Base-by-base conservation (phyloP, 805 yeast species). In the Wickerhamia fluorescens region DNA sequence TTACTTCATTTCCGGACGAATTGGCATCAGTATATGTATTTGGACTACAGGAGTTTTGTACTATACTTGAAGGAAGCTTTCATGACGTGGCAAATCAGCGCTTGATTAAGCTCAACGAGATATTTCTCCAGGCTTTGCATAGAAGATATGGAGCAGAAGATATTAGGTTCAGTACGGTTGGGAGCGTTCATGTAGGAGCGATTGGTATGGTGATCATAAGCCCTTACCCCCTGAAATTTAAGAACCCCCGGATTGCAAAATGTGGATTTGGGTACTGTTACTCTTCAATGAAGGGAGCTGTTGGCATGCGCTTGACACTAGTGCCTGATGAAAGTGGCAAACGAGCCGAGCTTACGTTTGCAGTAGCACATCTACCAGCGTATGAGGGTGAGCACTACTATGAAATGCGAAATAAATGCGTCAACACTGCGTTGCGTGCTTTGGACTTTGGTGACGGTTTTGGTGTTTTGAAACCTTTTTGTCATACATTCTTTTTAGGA, bases 261-360 rank as follows among this genome's bases (percentile, higher is more conserved):
- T 58, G 57, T 12, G 66, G 72, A 11, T 61, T 76, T 36, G 95
- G 96, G 2, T 47, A 60, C 31, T 61, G 67, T 6, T 59, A 65
- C 34, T 74, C 89, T 1, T 72, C 77, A 30, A 49, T 83, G 43
- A 88, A 88, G 50, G 95, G 95, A 1, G 88, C 76, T 0, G 76
- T 71, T 2, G 84, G 79, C 0, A 28, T 79, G 2, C 56, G 88
- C 24, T 42, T 82, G n/a, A 38, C 37, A 1, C 61, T 58, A 30
- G 20, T n/a, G 19, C 43, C 45, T 2, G 40, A 36, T 9, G 37
- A 41, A 4, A 12, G 42, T 1, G 29, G 29, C 4, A 38, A 38
- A 2, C 36, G 37, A 3, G 53, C 51, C 1, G 68, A 60, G 24
- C 58, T 75, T 34, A 78, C 92, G 0, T 74, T 86, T 56, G 76